A percentile compares a stretch with the other conserved stretches of the same genome.
Evolutionary conservation across 495 filamentous ascomycete genomes (phyloP).

Genomic region (Copromyces sp.): DNA sequence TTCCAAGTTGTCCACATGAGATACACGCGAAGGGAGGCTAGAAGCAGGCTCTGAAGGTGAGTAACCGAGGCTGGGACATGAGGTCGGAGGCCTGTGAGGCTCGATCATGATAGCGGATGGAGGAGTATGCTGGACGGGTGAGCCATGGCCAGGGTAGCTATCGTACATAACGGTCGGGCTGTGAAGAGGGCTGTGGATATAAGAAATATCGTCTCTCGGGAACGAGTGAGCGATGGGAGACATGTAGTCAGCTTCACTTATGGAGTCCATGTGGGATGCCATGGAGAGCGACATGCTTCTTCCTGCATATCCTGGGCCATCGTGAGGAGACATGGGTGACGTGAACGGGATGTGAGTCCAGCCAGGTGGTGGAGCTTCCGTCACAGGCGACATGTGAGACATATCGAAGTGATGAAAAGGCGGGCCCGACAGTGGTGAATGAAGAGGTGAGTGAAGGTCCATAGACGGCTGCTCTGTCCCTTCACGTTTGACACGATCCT

Average conservation of each 20-base stretch:
- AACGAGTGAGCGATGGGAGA: slow-evolving; percentile 43
- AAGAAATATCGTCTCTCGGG: slow-evolving; percentile 31
- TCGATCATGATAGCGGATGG: slow-evolving; percentile 42
- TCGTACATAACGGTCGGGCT: slow-evolving; percentile 45
- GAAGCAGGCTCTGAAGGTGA: slow-evolving; percentile 37
- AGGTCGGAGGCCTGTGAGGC: slow-evolving; percentile 37
- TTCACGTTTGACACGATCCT: slow-evolving; percentile 20
- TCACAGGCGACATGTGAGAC: slow-evolving; percentile 24
- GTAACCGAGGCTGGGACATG: slow-evolving; percentile 42
- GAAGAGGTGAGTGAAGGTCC: slow-evolving; percentile 1
- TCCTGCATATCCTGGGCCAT: slow-evolving; percentile 14
- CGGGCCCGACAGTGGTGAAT: slow-evolving; percentile 8
- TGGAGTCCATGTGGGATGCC: slow-evolving; percentile 37
- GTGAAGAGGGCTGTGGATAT: slow-evolving; percentile 34
- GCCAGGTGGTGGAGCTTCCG: slow-evolving; percentile 22
- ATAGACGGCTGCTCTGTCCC: slow-evolving; percentile 10
- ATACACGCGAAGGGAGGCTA: slow-evolving; percentile 35
- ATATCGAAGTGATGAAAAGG: slow-evolving; percentile 31
- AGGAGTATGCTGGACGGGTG: slow-evolving; percentile 41
- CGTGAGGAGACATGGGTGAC: slow-evolving; percentile 15
- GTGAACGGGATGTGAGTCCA: slow-evolving; percentile 26
- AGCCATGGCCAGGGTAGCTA: slow-evolving; percentile 35
- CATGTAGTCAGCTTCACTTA: slow-evolving; percentile 46
- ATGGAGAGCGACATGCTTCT: slow-evolving; percentile 17
- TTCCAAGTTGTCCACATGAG: slow-evolving; percentile 32